Percentiles rank a stretch among this genome's conserved stretches.
Evolutionary conservation across 2,329 filamentous ascomycete genomes (phyloP).

Genomic region (Calonectria montana): DNA sequence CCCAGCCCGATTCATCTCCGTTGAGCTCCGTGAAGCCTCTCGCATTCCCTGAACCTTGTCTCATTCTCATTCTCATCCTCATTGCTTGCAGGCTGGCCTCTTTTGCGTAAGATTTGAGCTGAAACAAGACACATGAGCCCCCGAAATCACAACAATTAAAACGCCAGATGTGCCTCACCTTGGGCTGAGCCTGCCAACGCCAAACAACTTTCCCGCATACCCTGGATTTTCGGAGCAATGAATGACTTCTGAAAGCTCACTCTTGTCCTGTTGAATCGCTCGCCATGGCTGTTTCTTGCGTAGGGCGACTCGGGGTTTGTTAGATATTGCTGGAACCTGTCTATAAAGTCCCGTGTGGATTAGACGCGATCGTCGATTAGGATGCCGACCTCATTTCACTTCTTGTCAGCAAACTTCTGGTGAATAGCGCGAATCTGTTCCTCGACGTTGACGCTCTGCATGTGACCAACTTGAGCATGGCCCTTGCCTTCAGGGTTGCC

Average conservation of each 20-base stretch:
- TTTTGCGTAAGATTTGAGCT: slow-evolving; percentile 29
- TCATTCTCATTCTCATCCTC: neutral
- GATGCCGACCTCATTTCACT: slow-evolving; percentile 36
- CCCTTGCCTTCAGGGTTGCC: slow-evolving; percentile 71
- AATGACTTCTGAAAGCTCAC: neutral
- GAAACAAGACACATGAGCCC: slow-evolving; percentile 41
- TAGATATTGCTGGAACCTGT: slow-evolving; percentile 3
- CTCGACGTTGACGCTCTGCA: slow-evolving; percentile 81
- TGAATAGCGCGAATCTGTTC: slow-evolving; percentile 81
- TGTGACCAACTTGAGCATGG: slow-evolving; percentile 64
- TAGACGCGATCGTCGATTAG: neutral
- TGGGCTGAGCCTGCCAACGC: slow-evolving; percentile 39
- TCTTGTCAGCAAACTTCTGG: slow-evolving; percentile 61
- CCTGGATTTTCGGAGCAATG: neutral
- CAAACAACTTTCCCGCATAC: slow-evolving; percentile 18
- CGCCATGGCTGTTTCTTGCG: neutral
- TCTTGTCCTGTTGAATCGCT: neutral
- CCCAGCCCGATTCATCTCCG: neutral
- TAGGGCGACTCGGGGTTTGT: neutral
- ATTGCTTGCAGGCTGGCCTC: slow-evolving; percentile 12
- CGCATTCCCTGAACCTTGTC: neutral
- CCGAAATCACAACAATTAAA: slow-evolving; percentile 37
- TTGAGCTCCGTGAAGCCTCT: neutral
- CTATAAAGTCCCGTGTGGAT: neutral
- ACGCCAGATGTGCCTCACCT: slow-evolving; percentile 44